phyloP scores from a whole-genome alignment of 2,329 filamentous ascomycete species.

The Intubia oerlemansii region DNA sequence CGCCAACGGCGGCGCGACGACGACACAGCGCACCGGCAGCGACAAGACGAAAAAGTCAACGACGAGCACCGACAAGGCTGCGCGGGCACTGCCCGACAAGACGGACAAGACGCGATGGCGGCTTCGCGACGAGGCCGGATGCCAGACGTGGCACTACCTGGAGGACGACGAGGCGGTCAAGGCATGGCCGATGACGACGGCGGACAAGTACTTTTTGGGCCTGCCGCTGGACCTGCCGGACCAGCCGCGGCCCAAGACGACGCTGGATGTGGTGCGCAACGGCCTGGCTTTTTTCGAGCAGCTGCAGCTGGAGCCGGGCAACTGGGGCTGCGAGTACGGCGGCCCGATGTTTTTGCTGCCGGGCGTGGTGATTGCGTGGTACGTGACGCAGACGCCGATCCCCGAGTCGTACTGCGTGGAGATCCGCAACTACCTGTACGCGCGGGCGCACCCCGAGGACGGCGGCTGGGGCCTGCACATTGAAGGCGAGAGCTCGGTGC shows the following conservation, averaged over 20 bases:
- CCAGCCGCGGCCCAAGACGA: slow-evolving; percentile 47
- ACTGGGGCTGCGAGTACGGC: slow-evolving; percentile 96
- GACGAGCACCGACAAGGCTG: no score
- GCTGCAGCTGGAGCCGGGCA: slow-evolving; percentile 69
- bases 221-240: slow-evolving; percentile 55
- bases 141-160: slow-evolving; percentile 90
- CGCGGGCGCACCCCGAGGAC: slow-evolving; percentile 64
- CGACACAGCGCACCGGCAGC: no score
- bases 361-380: slow-evolving; percentile 67
- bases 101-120: slow-evolving; percentile 77
- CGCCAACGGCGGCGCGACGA: no score
- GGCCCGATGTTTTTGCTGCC: slow-evolving; percentile 92
- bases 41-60: no score
- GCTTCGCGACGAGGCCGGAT: slow-evolving; percentile 58
- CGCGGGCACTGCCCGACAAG: no score
- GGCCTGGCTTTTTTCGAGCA: slow-evolving; percentile 75
- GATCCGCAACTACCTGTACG: slow-evolving; percentile 81
- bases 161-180: slow-evolving; percentile 47
- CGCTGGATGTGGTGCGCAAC: slow-evolving; percentile 62
- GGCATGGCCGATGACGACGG: slow-evolving; percentile 65
- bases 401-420: slow-evolving; percentile 61
- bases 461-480: slow-evolving; percentile 97
- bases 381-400: slow-evolving; percentile 74
- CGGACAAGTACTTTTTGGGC: slow-evolving; percentile 80
- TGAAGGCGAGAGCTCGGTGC: slow-evolving; percentile 78